phyloP scores from a whole-genome alignment of 306 rosid genomes.

The Lupinus albus region DNA sequence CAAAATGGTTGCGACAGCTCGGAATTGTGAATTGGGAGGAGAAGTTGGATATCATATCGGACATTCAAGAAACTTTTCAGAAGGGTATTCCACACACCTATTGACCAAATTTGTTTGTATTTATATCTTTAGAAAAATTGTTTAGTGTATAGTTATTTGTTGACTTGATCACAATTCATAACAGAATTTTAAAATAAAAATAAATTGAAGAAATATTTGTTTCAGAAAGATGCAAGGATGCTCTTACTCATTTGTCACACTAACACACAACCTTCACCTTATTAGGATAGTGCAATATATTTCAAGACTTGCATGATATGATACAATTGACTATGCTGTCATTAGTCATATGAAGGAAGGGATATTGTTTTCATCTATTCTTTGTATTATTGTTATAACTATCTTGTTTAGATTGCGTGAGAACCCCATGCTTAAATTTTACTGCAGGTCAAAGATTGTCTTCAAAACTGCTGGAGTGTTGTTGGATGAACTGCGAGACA shows the following conservation, averaged over 20 bases:
- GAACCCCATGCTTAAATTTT: neutral
- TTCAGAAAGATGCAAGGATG: slow-evolving; percentile 23
- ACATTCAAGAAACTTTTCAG: slow-evolving; percentile 64
- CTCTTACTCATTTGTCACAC: slow-evolving; percentile 25
- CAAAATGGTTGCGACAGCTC: slow-evolving; percentile 81
- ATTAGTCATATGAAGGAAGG: slow-evolving; percentile 10
- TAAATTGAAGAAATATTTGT: neutral
- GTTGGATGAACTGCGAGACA: slow-evolving; percentile 83
- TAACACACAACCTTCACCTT: neutral
- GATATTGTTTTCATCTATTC: slow-evolving; percentile 6
- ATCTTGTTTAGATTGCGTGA: neutral
- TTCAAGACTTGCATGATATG: neutral
- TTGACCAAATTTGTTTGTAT: slow-evolving; percentile 7
- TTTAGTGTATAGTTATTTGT: slow-evolving; percentile 16
- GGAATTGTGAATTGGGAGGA: slow-evolving; percentile 70
- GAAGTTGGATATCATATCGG: slow-evolving; percentile 95
- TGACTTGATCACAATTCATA: slow-evolving; percentile 1
- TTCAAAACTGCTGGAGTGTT: slow-evolving; percentile 95
- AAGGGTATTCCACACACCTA: slow-evolving; percentile 48
- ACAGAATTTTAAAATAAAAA: neutral
- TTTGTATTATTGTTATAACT: slow-evolving; percentile 13
- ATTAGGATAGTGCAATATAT: slow-evolving; percentile 13
- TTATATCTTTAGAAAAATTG: neutral
- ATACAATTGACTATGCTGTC: slow-evolving; percentile 7
- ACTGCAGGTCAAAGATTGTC: slow-evolving; percentile 66